phyloP scores from a whole-genome alignment of 768 basidiomycete genomes.

The Cystofilobasidium ferigula region DNA sequence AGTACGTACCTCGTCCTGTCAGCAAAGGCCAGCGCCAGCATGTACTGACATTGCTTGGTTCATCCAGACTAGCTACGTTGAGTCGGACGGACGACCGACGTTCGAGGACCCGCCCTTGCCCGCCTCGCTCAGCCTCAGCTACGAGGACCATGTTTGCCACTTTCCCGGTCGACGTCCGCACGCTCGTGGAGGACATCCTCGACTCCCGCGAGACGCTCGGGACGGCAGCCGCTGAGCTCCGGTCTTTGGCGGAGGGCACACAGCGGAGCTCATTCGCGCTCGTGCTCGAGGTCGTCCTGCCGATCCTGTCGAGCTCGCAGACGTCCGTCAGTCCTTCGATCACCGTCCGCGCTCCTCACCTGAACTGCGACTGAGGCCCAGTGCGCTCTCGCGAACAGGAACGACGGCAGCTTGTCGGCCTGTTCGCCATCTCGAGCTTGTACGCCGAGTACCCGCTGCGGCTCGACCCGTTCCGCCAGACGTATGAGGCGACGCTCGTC shows the following conservation, averaged over 20 bases:
- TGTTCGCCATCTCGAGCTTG: neutral
- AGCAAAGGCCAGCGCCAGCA: too few species aligned
- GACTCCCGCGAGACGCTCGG: neutral
- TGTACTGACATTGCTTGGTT: too few species aligned
- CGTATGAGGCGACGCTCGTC: neutral
- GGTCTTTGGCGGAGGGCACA: neutral
- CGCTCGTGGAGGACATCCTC: neutral
- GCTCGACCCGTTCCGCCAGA: conserved; percentile 1
- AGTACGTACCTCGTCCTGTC: too few species aligned
- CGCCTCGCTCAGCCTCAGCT: too few species aligned
- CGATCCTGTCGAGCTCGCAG: neutral
- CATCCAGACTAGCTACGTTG: too few species aligned
- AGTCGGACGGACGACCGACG: too few species aligned
- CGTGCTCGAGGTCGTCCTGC: neutral
- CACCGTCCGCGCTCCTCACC: too few species aligned
- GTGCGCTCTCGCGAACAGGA: too few species aligned
- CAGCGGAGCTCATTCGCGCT: neutral
- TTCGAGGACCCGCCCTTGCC: too few species aligned
- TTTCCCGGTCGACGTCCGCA: neutral
- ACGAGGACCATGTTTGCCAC: neutral
- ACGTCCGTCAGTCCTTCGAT: conserved; percentile 3
- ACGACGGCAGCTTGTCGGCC: neutral
- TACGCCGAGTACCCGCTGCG: conserved; percentile 9
- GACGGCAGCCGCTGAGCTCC: neutral
- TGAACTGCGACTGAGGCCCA: too few species aligned